These are phyloP conservation scores for Colletotrichum plurivorum DNA, from an alignment of 2,329 filamentous ascomycete genomes.

Conservation along the genomic window DNA sequence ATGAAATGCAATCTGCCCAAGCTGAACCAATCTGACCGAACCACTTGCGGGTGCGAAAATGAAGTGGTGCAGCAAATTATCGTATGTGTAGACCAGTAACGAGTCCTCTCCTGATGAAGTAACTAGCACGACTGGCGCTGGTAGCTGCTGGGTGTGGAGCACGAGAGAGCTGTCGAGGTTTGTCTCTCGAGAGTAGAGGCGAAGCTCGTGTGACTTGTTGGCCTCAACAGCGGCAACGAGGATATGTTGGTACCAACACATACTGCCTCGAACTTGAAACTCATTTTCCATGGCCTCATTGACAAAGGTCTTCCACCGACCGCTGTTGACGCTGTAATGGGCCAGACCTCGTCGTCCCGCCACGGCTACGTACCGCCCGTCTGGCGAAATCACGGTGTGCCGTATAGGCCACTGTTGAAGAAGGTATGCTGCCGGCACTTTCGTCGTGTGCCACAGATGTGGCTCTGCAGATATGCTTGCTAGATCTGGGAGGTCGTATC, in stretches of 20 bases:
- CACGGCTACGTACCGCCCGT: slow-evolving; percentile 95
- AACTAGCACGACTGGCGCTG: slow-evolving; percentile 90
- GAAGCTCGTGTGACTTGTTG: slow-evolving; percentile 84
- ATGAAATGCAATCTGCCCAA: slow-evolving; percentile 98
- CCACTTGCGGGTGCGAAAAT: slow-evolving; percentile 83
- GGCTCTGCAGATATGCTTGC: slow-evolving; percentile 93
- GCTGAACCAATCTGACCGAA: slow-evolving; percentile 84
- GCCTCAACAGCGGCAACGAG: slow-evolving; percentile 94
- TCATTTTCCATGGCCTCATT: slow-evolving; percentile 87
- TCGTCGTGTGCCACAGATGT: slow-evolving; percentile 94
- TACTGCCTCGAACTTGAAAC: slow-evolving; percentile 92
- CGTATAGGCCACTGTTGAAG: slow-evolving; percentile 95
- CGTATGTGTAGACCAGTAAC: slow-evolving; percentile 94
- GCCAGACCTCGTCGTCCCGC: slow-evolving; percentile 93
- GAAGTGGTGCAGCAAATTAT: slow-evolving; percentile 96
- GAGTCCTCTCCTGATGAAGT: slow-evolving; percentile 94
- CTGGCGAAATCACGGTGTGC: slow-evolving; percentile 87
- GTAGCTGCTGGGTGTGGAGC: slow-evolving; percentile 82
- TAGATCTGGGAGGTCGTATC: slow-evolving; percentile 91
- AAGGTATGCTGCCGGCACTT: slow-evolving; percentile 87
- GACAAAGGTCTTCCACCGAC: slow-evolving; percentile 94
- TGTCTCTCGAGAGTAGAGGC: slow-evolving; percentile 92
- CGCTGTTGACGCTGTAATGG: slow-evolving; percentile 95
- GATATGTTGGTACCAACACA: slow-evolving; percentile 99
- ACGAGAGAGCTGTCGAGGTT: slow-evolving; percentile 80